These are phyloP conservation scores for Osmanthus fragrans DNA, from an alignment of 257 asterid genomes.

Conservation along the genomic window DNA sequence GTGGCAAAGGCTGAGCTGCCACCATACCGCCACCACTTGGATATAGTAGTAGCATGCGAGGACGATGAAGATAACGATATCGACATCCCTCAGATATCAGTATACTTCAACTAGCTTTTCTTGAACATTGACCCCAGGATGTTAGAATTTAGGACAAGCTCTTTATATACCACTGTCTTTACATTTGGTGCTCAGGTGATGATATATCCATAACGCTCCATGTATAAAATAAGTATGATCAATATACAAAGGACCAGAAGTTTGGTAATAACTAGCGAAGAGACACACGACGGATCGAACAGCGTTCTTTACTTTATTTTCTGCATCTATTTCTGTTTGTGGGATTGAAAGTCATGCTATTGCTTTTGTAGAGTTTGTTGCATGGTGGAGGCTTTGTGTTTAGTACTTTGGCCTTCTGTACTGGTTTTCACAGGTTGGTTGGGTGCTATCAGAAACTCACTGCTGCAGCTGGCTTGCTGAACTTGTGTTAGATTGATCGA, in stretches of 20 bases:
- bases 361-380: not conserved
- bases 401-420: slow-evolving; percentile 19
- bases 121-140: slow-evolving; percentile 15
- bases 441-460: no score
- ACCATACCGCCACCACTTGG: slow-evolving; percentile 63
- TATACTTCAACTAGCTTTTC: slow-evolving; percentile 55
- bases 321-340: not conserved
- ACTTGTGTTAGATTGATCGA: not conserved
- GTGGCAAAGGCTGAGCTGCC: slow-evolving; percentile 84
- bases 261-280: not conserved
- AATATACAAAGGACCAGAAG: not conserved
- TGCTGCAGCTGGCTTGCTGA: not conserved
- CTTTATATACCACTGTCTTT: not conserved
- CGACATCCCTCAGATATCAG: slow-evolving; percentile 77
- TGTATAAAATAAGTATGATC: not conserved
- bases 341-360: not conserved
- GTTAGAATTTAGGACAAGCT: slow-evolving; percentile 4
- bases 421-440: no score
- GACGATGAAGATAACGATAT: slow-evolving; percentile 86
- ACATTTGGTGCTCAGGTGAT: not conserved
- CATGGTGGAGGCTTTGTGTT: no score
- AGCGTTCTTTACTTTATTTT: not conserved
- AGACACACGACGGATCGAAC: not conserved
- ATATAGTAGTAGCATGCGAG: slow-evolving; percentile 83
- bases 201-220: not conserved